phyloP scores from a whole-genome alignment of 1,284 basidiomycete genomes.

The Cryptococcus depauperatus region DNA sequence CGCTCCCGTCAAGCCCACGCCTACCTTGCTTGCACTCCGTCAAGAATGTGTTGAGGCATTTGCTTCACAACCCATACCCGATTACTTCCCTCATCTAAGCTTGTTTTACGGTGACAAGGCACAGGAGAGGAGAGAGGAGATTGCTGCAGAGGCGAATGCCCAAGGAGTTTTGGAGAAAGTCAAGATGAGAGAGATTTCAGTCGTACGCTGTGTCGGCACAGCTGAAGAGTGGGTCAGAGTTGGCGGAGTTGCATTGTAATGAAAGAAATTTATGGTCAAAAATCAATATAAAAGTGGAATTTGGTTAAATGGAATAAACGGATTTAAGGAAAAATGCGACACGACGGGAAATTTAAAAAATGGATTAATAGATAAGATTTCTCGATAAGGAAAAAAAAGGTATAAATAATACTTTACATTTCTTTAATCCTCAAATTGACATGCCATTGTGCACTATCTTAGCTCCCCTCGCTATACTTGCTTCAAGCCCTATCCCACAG shows the following conservation, averaged over 20 bases:
- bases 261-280: background rate
- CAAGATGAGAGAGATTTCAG: constrained; percentile 7
- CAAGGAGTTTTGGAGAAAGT: constrained; percentile 2
- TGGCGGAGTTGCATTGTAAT: constrained; percentile 2
- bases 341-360: too few relatives aligned
- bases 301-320: too few relatives aligned
- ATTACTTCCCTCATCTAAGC: constrained; percentile 35
- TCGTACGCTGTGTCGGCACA: constrained; percentile 10
- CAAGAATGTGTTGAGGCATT: constrained; percentile 10
- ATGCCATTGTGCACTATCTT: constrained; percentile 14
- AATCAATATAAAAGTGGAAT: too few relatives aligned
- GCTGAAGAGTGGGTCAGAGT: constrained; percentile 11
- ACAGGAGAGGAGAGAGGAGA: constrained; percentile 15
- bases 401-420: too few relatives aligned
- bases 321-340: too few relatives aligned
- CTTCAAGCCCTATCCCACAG: constrained; percentile 49
- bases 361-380: too few relatives aligned
- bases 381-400: too few relatives aligned
- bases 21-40: constrained; percentile 16
- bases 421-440: too few relatives aligned
- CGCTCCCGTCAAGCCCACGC: constrained; percentile 16
- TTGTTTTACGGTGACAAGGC: constrained; percentile 30
- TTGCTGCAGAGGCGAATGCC: constrained; percentile 13
- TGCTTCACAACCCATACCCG: constrained; percentile 1
- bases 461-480: constrained; percentile 53